Percentiles rank a stretch among this genome's conserved stretches.
Conservation (phyloP, 371 early-diverging fungal species). For the Thermomucor indicae-seudaticae region DNA sequence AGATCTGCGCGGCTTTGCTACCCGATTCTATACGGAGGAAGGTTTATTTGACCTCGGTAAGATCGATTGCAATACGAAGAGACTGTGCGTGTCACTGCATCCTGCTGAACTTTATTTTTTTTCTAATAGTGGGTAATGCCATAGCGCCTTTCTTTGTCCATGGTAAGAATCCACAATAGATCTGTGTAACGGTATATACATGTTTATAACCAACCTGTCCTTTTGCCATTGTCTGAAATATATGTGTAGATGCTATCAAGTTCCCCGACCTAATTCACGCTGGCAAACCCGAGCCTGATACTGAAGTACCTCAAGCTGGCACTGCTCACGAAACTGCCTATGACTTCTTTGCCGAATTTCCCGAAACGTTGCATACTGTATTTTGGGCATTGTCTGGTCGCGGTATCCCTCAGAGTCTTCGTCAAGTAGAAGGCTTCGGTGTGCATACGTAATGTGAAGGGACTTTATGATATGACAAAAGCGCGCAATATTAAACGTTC, state of each 20-base stretch:
- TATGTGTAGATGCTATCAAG: conserved; percentile 31
- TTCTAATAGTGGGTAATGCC: conserved; percentile 32
- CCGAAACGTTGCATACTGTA: conserved; percentile 43
- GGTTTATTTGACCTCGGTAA: conserved; percentile 43
- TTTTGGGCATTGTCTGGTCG: conserved; percentile 44
- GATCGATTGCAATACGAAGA: background rate
- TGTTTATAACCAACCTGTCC: background rate
- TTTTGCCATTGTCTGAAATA: background rate
- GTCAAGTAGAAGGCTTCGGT: conserved; percentile 44
- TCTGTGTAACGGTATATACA: background rate
- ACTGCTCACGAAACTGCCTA: conserved; percentile 48
- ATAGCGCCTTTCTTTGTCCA: conserved; percentile 41
- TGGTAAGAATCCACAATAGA: background rate
- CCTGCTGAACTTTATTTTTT: no score
- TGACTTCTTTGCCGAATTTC: conserved; percentile 45
- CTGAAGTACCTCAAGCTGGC: conserved; percentile 42
- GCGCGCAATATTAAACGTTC: background rate
- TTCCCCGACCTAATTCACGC: conserved; percentile 52
- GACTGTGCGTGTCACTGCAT: background rate
- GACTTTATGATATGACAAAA: background rate
- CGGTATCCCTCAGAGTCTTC: conserved; percentile 35
- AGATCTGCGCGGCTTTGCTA: conserved; percentile 55
- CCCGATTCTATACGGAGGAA: conserved; percentile 57
- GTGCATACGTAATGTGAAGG: conserved; percentile 21
- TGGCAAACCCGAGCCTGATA: conserved; percentile 45